phyloP scores from a whole-genome alignment of 257 asterid genomes.

The Forsythia viridissima region DNA sequence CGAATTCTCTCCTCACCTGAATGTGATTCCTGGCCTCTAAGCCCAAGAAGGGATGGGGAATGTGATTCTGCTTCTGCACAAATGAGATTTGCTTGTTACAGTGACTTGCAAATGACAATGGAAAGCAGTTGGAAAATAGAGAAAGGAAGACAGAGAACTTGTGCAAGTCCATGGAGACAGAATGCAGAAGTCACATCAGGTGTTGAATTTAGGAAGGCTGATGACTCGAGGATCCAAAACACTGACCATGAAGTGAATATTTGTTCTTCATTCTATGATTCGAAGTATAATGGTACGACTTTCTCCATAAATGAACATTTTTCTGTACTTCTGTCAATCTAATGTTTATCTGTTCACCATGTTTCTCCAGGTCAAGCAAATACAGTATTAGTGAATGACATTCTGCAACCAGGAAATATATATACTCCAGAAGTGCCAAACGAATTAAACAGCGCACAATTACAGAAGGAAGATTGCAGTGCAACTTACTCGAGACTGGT shows the following conservation, averaged over 20 bases:
- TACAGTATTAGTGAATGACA: slow-evolving; percentile 19
- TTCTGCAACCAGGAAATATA: slow-evolving; percentile 9
- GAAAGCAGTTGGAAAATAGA: background rate
- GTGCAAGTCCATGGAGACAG: background rate
- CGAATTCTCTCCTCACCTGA: slow-evolving; percentile 66
- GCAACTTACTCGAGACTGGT: slow-evolving; percentile 30
- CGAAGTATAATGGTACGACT: slow-evolving; percentile 36
- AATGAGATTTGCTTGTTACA: slow-evolving; percentile 29
- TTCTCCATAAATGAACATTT: slow-evolving; percentile 1
- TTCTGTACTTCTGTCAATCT: slow-evolving; percentile 3
- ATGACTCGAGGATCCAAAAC: slow-evolving; percentile 13
- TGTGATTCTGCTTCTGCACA: slow-evolving; percentile 27
- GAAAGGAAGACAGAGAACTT: background rate
- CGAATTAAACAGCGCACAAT: slow-evolving; percentile 20
- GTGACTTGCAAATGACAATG: background rate
- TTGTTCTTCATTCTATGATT: slow-evolving; percentile 10
- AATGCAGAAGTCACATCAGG: background rate
- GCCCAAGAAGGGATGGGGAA: slow-evolving; percentile 41
- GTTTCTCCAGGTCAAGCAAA: slow-evolving; percentile 38
- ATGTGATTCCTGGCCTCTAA: slow-evolving; percentile 37
- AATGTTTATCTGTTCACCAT: slow-evolving; percentile 9
- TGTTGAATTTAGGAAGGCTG: slow-evolving; percentile 19
- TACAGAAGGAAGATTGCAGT: slow-evolving; percentile 28
- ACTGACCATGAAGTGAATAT: slow-evolving; percentile 14
- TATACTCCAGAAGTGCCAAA: slow-evolving; percentile 19